Evolutionary conservation across 805 yeast species (phyloP).

Genomic region (Brettanomyces anomalus): DNA sequence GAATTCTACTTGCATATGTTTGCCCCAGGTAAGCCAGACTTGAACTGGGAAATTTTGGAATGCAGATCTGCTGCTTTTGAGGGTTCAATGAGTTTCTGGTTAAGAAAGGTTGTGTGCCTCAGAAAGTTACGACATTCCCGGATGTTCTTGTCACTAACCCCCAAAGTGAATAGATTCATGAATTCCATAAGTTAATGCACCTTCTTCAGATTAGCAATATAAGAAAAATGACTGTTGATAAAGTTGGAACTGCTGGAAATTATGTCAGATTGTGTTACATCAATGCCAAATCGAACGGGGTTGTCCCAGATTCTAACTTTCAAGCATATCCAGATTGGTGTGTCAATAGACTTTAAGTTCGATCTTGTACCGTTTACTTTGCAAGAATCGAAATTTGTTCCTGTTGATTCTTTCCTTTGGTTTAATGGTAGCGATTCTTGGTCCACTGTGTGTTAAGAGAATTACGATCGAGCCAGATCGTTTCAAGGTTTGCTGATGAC

Average conservation of each 20-base stretch:
- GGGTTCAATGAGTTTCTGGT: not conserved
- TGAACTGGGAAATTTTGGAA: slow-evolving; percentile 50
- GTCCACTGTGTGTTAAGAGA: slow-evolving; percentile 46
- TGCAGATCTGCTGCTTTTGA: slow-evolving; percentile 17
- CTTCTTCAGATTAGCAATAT: slow-evolving; percentile 33
- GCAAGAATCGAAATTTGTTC: slow-evolving; percentile 33
- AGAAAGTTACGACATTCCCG: not conserved
- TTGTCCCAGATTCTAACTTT: slow-evolving; percentile 34
- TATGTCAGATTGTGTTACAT: slow-evolving; percentile 36
- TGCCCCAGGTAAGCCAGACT: slow-evolving; percentile 48
- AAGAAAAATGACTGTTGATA: slow-evolving; percentile 42
- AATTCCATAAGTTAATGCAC: slow-evolving; percentile 43
- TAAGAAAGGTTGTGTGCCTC: slow-evolving; percentile 34
- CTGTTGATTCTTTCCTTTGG: slow-evolving; percentile 27
- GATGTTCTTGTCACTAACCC: slow-evolving; percentile 1
- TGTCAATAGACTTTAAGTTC: slow-evolving; percentile 27
- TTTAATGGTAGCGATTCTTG: slow-evolving; percentile 45
- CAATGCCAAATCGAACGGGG: slow-evolving; percentile 26
- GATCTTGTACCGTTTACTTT: slow-evolving; percentile 25
- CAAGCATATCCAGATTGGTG: slow-evolving; percentile 29
- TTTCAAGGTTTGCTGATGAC: slow-evolving; percentile 43
- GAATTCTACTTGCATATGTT: slow-evolving; percentile 49
- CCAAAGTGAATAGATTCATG: slow-evolving; percentile 31
- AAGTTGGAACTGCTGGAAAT: slow-evolving; percentile 36
- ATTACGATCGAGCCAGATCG: slow-evolving; percentile 51